Base-by-base conservation (phyloP, 2,329 filamentous ascomycete species). In the Colletotrichum lupini region DNA sequence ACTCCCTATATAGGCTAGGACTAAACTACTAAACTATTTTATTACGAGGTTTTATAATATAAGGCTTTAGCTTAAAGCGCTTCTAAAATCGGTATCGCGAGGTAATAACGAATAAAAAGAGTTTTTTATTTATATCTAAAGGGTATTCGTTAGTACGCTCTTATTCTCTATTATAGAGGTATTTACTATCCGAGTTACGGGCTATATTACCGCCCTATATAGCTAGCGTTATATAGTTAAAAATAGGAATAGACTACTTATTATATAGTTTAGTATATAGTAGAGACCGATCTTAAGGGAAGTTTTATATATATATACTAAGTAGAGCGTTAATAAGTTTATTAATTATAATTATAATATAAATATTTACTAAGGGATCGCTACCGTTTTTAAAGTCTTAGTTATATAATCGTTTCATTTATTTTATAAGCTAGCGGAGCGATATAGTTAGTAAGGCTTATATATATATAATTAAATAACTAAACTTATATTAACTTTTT, bases 21-120 rank as follows among this genome's bases (percentile, higher is more conserved):
- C 24, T 24, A 24, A 24, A 2, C 2, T 24, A 2, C 24, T 24
- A 24, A 2, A 81, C 70, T 80, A 83, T 65, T 72, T 80, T 19
- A 73, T 83, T 8, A 83, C 81, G 5, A 78, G 72, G 4, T 83
- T 83, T 68, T 35, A 78, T 42, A 77, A 82, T 35, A 79, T 83
- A 1, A 74, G 66, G 1, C 76, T 83, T 3, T 66, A 74, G 3
- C 37, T 68, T 1, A 74, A 63, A 0, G 76, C 81, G 1, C 76
- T 83, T 1, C 77, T 83, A 0, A 80, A 81, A 0, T 73, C 74
- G 1, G n/a, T 72, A 0, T 70, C 49, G 26, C 75, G 30, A 37
- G 28, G 16, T 62, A 19, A 62, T 1, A 72, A 80, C 46, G 63
- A 75, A n/a, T 78, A 77, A 8, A 26, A 63, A 0, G 77, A 77